A percentile compares a stretch with the other conserved stretches of the same genome.
Evolutionary conservation across 1,139 yeast species (phyloP).

Genomic region (Meyerozyma carpophila): DNA sequence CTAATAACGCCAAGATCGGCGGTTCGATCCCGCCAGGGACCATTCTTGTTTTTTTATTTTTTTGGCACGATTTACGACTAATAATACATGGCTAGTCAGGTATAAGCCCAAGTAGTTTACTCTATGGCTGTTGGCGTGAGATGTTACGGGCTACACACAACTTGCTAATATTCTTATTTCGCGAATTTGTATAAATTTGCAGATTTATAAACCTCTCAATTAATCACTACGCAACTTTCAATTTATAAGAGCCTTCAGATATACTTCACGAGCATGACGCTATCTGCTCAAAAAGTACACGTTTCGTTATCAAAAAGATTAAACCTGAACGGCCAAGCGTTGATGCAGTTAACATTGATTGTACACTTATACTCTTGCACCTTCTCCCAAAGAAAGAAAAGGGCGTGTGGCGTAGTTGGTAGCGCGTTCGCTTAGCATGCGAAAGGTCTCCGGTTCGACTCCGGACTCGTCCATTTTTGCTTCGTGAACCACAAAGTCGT

Average conservation of each 20-base stretch:
- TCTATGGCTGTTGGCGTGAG: no score
- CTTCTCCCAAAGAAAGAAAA: slow-evolving; percentile 14
- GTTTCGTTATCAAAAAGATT: no score
- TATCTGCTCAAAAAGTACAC: no score
- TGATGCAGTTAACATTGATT: no score
- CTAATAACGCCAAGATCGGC: slow-evolving; percentile 83
- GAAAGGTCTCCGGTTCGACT: slow-evolving; percentile 89
- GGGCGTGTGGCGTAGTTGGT: slow-evolving; percentile 95
- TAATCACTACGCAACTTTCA: no score
- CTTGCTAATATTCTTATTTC: background rate
- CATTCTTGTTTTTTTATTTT: slow-evolving; percentile 26
- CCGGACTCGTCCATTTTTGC: slow-evolving; percentile 74
- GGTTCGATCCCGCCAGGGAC: slow-evolving; percentile 86
- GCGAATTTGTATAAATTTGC: background rate
- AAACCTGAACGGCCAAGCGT: no score
- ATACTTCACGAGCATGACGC: no score
- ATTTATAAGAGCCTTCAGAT: no score
- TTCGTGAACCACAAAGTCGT: slow-evolving; percentile 1
- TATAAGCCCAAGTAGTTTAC: no score
- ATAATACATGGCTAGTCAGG: background rate
- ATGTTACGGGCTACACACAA: background rate
- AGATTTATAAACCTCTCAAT: background rate
- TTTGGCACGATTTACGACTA: background rate
- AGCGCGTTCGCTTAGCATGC: slow-evolving; percentile 91
- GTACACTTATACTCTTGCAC: background rate